Conservation (phyloP, 139 green algal genomes). For the Ettlia oleoabundans region DNA sequence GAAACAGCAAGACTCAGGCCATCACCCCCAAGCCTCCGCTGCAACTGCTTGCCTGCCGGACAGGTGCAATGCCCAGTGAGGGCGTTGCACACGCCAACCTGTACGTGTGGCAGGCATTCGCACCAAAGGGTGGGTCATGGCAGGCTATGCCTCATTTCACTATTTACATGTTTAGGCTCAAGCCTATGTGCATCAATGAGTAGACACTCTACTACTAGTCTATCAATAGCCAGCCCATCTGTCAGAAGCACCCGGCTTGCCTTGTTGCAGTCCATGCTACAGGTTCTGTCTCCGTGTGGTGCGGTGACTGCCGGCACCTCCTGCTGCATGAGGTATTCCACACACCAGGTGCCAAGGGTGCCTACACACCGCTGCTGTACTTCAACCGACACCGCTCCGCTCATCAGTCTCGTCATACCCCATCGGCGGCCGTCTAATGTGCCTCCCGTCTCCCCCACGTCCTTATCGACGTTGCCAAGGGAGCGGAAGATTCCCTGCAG, state of each 20-base stretch:
- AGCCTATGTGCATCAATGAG: no score
- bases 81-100: constrained; percentile 22
- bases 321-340: not conserved
- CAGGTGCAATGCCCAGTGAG: constrained; percentile 13
- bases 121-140: not conserved
- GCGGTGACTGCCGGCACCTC: not conserved
- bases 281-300: not conserved
- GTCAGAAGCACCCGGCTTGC: not conserved
- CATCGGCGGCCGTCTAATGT: no score
- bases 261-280: constrained; percentile 19
- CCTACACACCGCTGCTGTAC: not conserved
- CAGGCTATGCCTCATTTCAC: not conserved
- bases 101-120: not conserved
- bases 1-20: not conserved
- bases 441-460: not conserved
- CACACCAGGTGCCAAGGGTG: not conserved
- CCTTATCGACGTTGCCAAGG: not conserved
- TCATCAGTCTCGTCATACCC: not conserved
- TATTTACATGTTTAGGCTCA: not conserved
- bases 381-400: not conserved
- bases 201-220: no score
- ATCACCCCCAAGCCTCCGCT: not conserved
- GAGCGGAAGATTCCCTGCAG: no score
- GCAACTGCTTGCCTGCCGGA: not conserved
- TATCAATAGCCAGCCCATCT: not conserved